Evolutionary conservation across 1,284 basidiomycete species (phyloP).

Genomic region (Spongiforma sp.): DNA sequence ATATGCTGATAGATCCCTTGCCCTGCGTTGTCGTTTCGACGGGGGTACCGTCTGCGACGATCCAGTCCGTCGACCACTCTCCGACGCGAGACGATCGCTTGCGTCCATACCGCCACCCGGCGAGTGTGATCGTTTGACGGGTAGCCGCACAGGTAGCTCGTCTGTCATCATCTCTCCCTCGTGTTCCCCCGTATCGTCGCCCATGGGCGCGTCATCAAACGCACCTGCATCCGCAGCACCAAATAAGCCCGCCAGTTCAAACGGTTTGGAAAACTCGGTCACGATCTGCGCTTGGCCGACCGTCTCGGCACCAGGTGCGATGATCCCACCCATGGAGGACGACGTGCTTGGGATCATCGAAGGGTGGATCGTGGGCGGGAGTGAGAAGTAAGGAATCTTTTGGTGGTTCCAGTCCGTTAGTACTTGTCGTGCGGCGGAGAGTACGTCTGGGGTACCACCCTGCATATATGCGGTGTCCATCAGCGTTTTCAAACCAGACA

Average conservation of each 20-base stretch:
- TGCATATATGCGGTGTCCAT: slow-evolving; percentile 31
- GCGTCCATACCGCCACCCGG: slow-evolving; percentile 29
- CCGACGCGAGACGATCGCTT: no score
- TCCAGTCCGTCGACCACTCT: no score
- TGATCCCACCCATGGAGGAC: slow-evolving; percentile 57
- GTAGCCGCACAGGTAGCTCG: slow-evolving; percentile 44
- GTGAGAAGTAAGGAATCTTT: slow-evolving; percentile 90
- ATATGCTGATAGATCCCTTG: slow-evolving; percentile 54
- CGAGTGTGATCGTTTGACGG: slow-evolving; percentile 44
- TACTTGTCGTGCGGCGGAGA: slow-evolving; percentile 84
- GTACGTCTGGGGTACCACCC: slow-evolving; percentile 93
- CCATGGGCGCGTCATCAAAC: slow-evolving; percentile 47
- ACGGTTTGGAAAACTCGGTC: slow-evolving; percentile 67
- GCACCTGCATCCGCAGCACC: slow-evolving; percentile 76
- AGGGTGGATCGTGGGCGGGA: slow-evolving; percentile 79
- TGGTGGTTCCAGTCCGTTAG: slow-evolving; percentile 97
- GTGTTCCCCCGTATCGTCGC: slow-evolving; percentile 38
- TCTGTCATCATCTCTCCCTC: slow-evolving; percentile 54
- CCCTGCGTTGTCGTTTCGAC: slow-evolving; percentile 62
- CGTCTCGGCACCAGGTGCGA: slow-evolving; percentile 73
- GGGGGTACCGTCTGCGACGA: no score
- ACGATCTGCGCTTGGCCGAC: slow-evolving; percentile 80
- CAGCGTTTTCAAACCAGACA: background rate
- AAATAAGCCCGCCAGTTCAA: slow-evolving; percentile 78
- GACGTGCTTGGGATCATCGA: slow-evolving; percentile 77